phyloP scores from a whole-genome alignment of 2,329 filamentous ascomycete genomes.

The Aureobasidium sp. region DNA sequence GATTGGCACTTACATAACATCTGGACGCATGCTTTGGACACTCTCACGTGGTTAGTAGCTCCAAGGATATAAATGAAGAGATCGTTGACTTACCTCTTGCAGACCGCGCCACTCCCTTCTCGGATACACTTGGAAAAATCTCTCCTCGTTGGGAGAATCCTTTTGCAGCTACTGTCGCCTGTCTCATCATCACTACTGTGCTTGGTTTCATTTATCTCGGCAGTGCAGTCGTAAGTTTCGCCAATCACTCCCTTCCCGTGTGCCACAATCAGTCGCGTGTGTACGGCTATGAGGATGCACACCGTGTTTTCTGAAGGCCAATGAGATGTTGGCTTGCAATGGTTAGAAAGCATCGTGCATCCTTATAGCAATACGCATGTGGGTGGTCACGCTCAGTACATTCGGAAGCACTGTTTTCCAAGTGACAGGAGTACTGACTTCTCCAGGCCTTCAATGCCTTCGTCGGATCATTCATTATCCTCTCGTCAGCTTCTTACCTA shows the following conservation, averaged over 20 bases:
- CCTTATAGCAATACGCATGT: no score
- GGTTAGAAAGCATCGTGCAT: no score
- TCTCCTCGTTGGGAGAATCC: conserved; percentile 42
- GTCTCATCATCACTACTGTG: conserved; percentile 45
- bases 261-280: no score
- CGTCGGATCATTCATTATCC: conserved; percentile 52
- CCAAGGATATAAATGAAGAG: background rate
- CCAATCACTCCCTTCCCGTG: no score
- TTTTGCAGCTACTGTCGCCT: conserved; percentile 49
- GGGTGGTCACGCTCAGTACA: no score
- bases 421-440: no score
- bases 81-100: background rate
- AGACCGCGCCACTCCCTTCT: conserved; percentile 50
- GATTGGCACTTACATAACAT: conserved; percentile 53
- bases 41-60: conserved; percentile 41
- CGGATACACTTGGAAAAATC: conserved; percentile 42
- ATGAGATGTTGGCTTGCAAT: no score
- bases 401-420: no score
- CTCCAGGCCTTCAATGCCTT: conserved; percentile 56
- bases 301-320: no score
- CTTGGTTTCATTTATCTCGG: conserved; percentile 60
- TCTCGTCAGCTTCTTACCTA: conserved; percentile 52
- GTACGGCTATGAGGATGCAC: no score
- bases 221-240: conserved; percentile 39
- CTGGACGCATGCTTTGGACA: conserved; percentile 57